Conservation (phyloP, 1,284 basidiomycete species). For the Sphagnurus paluster region DNA sequence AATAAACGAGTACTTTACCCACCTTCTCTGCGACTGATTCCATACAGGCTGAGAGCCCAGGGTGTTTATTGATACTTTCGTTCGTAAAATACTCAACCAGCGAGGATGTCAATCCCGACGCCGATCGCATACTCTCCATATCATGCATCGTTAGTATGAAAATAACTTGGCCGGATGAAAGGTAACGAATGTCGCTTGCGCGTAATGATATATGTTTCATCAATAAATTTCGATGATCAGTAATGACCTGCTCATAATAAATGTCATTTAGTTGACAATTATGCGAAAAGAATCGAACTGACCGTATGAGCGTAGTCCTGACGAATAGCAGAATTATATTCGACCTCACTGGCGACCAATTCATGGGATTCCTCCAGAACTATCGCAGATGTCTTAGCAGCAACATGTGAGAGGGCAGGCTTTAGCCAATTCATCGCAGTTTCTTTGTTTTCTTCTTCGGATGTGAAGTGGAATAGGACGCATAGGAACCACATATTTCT, state of each 20-base stretch:
- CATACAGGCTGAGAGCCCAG: slow-evolving; percentile 72
- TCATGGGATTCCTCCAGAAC: slow-evolving; percentile 85
- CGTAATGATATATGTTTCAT: slow-evolving; percentile 71
- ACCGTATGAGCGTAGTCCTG: slow-evolving; percentile 84
- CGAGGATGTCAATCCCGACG: slow-evolving; percentile 79
- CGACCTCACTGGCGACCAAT: slow-evolving; percentile 86
- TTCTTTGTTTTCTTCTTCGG: slow-evolving; percentile 47
- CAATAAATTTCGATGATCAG: slow-evolving; percentile 66
- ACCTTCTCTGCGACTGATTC: slow-evolving; percentile 88
- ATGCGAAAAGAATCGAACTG: slow-evolving; percentile 24
- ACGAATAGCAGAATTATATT: slow-evolving; percentile 93
- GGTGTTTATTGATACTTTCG: slow-evolving; percentile 77
- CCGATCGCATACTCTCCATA: slow-evolving; percentile 86
- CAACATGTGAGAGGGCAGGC: slow-evolving; percentile 79
- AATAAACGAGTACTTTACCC: slow-evolving; percentile 9
- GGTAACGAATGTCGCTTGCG: slow-evolving; percentile 70
- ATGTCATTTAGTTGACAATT: slow-evolving; percentile 8
- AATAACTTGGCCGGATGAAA: slow-evolving; percentile 84
- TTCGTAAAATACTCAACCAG: slow-evolving; percentile 91
- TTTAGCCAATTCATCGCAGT: slow-evolving; percentile 75
- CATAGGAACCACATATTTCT: slow-evolving; percentile 95
- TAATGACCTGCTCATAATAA: slow-evolving; percentile 51
- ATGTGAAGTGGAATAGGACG: slow-evolving; percentile 78
- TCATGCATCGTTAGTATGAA: slow-evolving; percentile 89
- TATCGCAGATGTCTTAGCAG: slow-evolving; percentile 85